Base-by-base conservation (phyloP, 2,329 filamentous ascomycete genomes). In the Pseudogymnoascus sp. region DNA sequence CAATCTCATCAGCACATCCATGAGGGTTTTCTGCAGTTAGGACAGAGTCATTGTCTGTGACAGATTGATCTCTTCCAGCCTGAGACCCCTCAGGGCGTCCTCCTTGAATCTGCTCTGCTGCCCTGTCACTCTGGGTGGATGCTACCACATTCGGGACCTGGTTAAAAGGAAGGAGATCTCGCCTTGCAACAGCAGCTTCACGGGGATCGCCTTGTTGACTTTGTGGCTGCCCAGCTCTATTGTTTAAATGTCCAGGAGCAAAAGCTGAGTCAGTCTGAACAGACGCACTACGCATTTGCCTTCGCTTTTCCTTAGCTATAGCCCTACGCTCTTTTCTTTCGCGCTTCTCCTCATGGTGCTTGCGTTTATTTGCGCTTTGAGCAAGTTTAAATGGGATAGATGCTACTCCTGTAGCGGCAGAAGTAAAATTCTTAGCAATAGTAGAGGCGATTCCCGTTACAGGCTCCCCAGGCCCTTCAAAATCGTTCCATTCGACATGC, bases 401-500 rank as follows among this genome's bases (percentile, higher is more conserved):
- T 0, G 83, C 85, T 14, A 89, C 76, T 0, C 88, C 88, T n/a
- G 80, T 78, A 25, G 87, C 83, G 1, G 87, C 78, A 37, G 84
- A 81, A 1, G 82, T 81, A 2, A 87, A 71, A 0, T 83, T 84
- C 2, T 80, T 79, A n/a, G 83, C 78, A 4, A 90, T 68, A 0
- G 86, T 87, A 10, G 84, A 83, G 36, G 84, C 83, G 3, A 83
- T 76, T 2, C 88, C 89, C 0, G 87, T 89, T 11, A 91, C 77
- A 0, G 89, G 89, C 70, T 91, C 89, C 0, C 88, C 88, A 0
- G 88, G 88, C 0, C 89, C 89, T 67, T 89, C 87, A 69, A 90
- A 91, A 69, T 91, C 88, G 67, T 90, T 89, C 87, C 88, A 91
- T 68, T 90, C 87, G 60, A 82, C 84, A 69, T 89, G 86, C 7